Percentiles rank a stretch among this genome's conserved stretches.
Conservation (phyloP, 2,329 filamentous ascomycete genomes). For the Pleoardoris graminearum region DNA sequence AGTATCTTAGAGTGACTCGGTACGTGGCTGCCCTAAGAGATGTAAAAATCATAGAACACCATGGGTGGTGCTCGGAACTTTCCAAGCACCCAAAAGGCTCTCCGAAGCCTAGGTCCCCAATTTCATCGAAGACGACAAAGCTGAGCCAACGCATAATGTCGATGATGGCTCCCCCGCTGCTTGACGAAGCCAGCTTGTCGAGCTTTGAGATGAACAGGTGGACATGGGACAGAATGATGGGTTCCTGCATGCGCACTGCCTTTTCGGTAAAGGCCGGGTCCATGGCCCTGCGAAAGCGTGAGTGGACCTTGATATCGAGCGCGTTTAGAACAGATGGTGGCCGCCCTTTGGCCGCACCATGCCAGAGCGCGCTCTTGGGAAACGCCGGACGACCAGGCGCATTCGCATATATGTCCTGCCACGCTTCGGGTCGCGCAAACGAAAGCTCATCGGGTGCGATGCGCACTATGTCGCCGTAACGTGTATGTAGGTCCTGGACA, state of each 20-base stretch:
- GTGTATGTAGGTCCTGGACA: not conserved
- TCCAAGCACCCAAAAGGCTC: no score
- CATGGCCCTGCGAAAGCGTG: constrained; percentile 32
- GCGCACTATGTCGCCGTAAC: constrained; percentile 9
- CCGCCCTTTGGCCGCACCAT: not conserved
- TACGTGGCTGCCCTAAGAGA: no score
- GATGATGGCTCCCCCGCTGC: not conserved
- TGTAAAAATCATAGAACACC: no score
- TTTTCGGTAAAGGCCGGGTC: constrained; percentile 48
- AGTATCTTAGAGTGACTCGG: no score
- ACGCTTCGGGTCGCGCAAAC: constrained; percentile 7
- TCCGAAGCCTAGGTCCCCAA: no score
- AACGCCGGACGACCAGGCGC: not conserved
- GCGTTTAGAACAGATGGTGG: constrained; percentile 6
- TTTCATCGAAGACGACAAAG: no score
- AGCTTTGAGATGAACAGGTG: not conserved
- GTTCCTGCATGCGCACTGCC: constrained; percentile 46
- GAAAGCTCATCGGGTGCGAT: constrained; percentile 13
- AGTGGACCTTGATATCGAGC: constrained; percentile 1
- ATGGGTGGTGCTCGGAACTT: no score
- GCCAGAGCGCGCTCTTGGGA: constrained; percentile 3
- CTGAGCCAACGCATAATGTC: constrained; percentile 8
- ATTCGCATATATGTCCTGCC: constrained; percentile 6
- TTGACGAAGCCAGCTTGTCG: not conserved
- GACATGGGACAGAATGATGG: constrained; percentile 22